These are phyloP conservation scores for Drosera spatulata DNA, from an alignment of 179 eudicot genomes.

Conservation along the genomic window DNA sequence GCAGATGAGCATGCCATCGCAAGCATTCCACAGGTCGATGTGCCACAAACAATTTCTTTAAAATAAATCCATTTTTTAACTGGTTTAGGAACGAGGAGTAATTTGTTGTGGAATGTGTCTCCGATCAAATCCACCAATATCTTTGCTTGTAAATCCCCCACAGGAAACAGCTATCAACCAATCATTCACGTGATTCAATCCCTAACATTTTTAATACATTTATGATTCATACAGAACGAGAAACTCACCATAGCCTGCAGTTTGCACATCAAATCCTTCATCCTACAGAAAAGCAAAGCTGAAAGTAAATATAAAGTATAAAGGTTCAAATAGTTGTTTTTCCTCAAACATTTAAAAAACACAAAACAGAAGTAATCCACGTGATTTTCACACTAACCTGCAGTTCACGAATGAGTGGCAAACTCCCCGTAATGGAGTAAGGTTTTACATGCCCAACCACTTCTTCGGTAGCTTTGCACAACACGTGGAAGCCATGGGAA, in stretches of 20 bases:
- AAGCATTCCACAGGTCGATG: no score
- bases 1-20: no score
- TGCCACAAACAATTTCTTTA: no score
- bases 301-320: neutral
- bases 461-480: slow-evolving; percentile 95
- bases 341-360: neutral
- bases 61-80: no score
- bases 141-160: no score
- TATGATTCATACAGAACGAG: neutral
- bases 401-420: slow-evolving; percentile 91
- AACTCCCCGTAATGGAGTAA: slow-evolving; percentile 86
- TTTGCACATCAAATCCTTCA: slow-evolving; percentile 98
- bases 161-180: no score
- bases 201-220: neutral
- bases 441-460: slow-evolving; percentile 89
- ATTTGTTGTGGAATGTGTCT: no score
- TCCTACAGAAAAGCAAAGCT: slow-evolving; percentile 36
- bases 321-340: no score
- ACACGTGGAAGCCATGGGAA: slow-evolving; percentile 81
- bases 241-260: slow-evolving; percentile 78
- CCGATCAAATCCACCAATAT: no score
- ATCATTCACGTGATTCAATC: no score
- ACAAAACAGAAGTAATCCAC: neutral
- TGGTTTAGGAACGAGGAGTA: no score
- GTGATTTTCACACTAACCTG: slow-evolving; percentile 32